phyloP scores from a whole-genome alignment of 2,329 filamentous ascomycete genomes.

The Hansfordia pulvinata region DNA sequence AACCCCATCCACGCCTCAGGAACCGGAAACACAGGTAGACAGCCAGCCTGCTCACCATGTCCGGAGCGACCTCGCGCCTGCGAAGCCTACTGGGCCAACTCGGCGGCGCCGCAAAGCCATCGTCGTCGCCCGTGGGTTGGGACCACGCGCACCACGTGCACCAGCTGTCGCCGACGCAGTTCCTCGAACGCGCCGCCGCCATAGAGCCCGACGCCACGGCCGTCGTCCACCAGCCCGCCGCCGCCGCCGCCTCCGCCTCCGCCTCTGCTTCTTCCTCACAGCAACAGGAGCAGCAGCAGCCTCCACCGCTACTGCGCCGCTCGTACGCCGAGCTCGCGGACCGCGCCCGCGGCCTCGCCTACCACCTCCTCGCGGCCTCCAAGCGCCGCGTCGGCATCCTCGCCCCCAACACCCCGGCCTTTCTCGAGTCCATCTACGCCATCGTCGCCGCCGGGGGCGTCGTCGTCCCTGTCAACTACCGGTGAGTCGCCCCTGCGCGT shows the following conservation, averaged over 20 bases:
- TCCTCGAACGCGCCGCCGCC: conserved; percentile 69
- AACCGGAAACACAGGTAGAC: background rate
- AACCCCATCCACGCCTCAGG: background rate
- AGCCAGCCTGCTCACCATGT: conserved; percentile 33
- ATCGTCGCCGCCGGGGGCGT: conserved; percentile 71
- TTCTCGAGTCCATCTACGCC: conserved; percentile 81
- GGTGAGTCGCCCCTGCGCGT: conserved; percentile 12
- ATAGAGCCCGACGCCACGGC: conserved; percentile 81
- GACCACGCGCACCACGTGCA: conserved; percentile 49
- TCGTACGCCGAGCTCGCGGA: conserved; percentile 75
- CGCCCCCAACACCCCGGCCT: conserved; percentile 85
- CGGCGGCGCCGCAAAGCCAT: no score
- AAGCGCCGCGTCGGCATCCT: conserved; percentile 73
- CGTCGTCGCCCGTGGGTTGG: conserved; percentile 23
- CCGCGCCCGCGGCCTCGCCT: conserved; percentile 75
- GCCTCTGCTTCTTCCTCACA: no score
- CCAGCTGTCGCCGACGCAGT: conserved; percentile 75
- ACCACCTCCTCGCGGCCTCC: conserved; percentile 65
- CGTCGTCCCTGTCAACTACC: conserved; percentile 52
- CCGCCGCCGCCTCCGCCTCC: conserved; percentile 55
- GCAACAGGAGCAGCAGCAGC: no score
- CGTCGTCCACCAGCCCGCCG: conserved; percentile 74
- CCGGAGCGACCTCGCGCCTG: conserved; percentile 48
- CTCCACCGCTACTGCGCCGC: no score
- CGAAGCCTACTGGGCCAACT: conserved; percentile 41